Conservation (phyloP, 768 basidiomycete species). For the Macrolepiota fuliginosa region DNA sequence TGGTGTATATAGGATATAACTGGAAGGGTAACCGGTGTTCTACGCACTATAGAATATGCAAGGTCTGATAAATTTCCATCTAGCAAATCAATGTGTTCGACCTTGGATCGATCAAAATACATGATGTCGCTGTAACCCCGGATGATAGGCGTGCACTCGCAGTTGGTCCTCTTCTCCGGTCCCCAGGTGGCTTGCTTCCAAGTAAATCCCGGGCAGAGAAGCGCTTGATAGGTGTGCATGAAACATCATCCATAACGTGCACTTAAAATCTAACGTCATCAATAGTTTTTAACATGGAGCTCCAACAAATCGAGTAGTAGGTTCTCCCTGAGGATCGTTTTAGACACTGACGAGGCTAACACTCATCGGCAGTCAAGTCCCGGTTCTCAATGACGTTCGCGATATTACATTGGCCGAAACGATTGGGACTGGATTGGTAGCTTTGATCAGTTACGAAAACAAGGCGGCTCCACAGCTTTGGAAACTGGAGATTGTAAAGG, state of each 20-base stretch:
- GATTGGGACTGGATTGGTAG: slow-evolving; percentile 46
- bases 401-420: slow-evolving; percentile 64
- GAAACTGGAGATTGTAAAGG: slow-evolving; percentile 65
- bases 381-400: slow-evolving; percentile 70
- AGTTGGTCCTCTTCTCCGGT: slow-evolving; percentile 63
- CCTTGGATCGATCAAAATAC: slow-evolving; percentile 60
- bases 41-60: neutral
- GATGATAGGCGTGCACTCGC: slow-evolving; percentile 63
- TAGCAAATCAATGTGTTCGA: slow-evolving; percentile 56
- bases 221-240: slow-evolving; percentile 61
- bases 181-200: slow-evolving; percentile 60
- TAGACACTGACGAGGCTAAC: slow-evolving; percentile 8
- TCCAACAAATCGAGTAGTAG: slow-evolving; percentile 67
- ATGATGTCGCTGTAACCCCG: slow-evolving; percentile 69
- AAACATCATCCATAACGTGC: slow-evolving; percentile 11
- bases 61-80: neutral
- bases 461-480: slow-evolving; percentile 77
- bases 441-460: slow-evolving; percentile 72
- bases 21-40: slow-evolving; percentile 42
- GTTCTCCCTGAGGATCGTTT: slow-evolving; percentile 15
- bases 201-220: slow-evolving; percentile 72
- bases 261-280: neutral
- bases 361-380: slow-evolving; percentile 51
- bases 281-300: slow-evolving; percentile 65
- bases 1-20: slow-evolving; percentile 46